Percentiles rank a stretch among this genome's conserved stretches.
These are phyloP conservation scores for Protomyces macrosporus DNA, from an alignment of 1,139 yeast species.

Conservation along the genomic window DNA sequence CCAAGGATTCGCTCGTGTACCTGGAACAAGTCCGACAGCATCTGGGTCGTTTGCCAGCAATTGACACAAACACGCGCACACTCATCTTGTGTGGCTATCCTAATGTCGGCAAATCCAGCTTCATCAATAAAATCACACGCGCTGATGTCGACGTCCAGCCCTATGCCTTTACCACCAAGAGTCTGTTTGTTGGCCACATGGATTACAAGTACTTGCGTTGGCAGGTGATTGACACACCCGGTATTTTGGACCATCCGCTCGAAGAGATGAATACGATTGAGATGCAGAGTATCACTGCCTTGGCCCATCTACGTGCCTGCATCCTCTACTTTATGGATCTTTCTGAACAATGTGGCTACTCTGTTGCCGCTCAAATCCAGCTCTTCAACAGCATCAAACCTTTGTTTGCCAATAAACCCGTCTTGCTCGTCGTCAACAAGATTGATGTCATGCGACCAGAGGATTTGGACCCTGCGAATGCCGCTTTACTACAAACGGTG, in stretches of 20 bases:
- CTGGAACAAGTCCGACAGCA: constrained; percentile 99
- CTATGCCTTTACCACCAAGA: constrained; percentile 95
- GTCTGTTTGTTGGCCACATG: constrained; percentile 92
- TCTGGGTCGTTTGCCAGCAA: constrained; percentile 94
- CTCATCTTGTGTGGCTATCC: constrained; percentile 97
- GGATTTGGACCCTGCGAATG: constrained; percentile 73
- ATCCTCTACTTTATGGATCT: constrained; percentile 96
- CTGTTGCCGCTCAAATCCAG: constrained; percentile 95
- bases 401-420: constrained; percentile 91
- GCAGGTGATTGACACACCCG: constrained; percentile 99
- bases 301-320: constrained; percentile 95
- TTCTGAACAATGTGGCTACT: constrained; percentile 97
- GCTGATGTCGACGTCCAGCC: constrained; percentile 99
- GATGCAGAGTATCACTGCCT: constrained; percentile 98
- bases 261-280: constrained; percentile 99
- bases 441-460: constrained; percentile 82
- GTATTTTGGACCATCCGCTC: constrained; percentile 96
- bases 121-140: constrained; percentile 84
- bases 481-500: constrained; percentile 58
- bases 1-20: constrained; percentile 87
- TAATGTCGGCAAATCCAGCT: constrained; percentile 96
- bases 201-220: constrained; percentile 95
- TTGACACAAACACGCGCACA: constrained; percentile 98
- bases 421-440: constrained; percentile 90
- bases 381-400: constrained; percentile 96